These are phyloP conservation scores for Harringtonia aguacate DNA, from an alignment of 2,329 filamentous ascomycete genomes.

Conservation along the genomic window DNA sequence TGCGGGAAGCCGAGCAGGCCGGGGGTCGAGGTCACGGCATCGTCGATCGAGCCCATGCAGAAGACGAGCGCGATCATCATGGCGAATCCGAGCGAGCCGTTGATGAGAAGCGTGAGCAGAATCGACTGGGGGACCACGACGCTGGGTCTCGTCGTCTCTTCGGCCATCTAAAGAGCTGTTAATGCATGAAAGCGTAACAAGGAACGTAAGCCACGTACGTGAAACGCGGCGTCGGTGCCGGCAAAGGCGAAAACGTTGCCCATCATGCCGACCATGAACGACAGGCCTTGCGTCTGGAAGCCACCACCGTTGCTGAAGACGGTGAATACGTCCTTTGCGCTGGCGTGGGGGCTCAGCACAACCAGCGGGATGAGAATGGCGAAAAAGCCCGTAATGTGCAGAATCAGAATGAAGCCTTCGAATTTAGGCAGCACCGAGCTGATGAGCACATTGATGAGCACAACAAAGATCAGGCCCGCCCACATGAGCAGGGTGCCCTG, in stretches of 20 bases:
- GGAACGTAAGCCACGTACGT: background rate
- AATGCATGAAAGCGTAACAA: background rate
- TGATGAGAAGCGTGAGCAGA: constrained; percentile 19
- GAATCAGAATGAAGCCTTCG: constrained; percentile 32
- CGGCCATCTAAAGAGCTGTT: constrained; percentile 19
- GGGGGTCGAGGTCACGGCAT: constrained; percentile 9
- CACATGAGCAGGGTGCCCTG: constrained; percentile 37
- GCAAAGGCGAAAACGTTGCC: constrained; percentile 23
- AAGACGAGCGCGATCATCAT: constrained; percentile 25
- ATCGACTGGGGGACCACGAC: constrained; percentile 23
- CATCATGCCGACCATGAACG: constrained; percentile 33
- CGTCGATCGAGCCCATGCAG: constrained; percentile 15
- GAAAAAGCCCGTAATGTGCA: constrained; percentile 7
- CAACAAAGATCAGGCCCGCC: constrained; percentile 30
- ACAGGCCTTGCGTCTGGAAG: constrained; percentile 31
- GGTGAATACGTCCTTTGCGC: constrained; percentile 25
- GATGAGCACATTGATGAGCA: constrained; percentile 37
- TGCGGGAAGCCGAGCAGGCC: constrained; percentile 42
- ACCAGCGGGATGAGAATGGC: constrained; percentile 14
- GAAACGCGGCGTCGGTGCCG: constrained; percentile 19
- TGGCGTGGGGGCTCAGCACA: constrained; percentile 11
- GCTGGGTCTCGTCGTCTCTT: constrained; percentile 24
- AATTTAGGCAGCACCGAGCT: constrained; percentile 33
- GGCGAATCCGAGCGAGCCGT: constrained; percentile 20
- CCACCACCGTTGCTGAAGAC: constrained; percentile 35